phyloP scores from a whole-genome alignment of 345 rosid species.

The Stellera chamaejasme region DNA sequence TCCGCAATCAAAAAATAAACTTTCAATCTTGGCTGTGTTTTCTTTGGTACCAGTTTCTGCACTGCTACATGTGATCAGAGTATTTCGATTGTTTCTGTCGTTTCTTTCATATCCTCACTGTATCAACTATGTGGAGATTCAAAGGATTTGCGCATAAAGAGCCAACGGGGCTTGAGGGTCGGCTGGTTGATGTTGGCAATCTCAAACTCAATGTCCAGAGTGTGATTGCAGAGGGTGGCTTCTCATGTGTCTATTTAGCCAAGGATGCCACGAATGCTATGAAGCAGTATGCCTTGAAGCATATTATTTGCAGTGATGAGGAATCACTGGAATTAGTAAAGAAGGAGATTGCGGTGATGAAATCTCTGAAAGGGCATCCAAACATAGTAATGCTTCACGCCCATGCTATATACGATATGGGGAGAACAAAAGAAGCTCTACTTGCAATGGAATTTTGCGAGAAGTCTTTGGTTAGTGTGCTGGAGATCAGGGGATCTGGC shows the following conservation, averaged over 20 bases:
- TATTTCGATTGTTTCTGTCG: conserved; percentile 17
- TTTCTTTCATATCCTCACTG: conserved; percentile 11
- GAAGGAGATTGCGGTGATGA: conserved; percentile 84
- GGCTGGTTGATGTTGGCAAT: conserved; percentile 64
- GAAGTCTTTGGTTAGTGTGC: conserved; percentile 69
- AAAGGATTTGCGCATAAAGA: conserved; percentile 83
- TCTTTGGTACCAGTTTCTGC: not conserved
- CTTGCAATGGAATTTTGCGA: conserved; percentile 93
- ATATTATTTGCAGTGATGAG: conserved; percentile 84
- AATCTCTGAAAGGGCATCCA: conserved; percentile 83
- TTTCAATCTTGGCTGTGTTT: too few relatives aligned
- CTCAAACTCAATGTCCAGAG: conserved; percentile 66
- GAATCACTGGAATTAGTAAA: conserved; percentile 64
- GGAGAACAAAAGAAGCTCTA: conserved; percentile 89
- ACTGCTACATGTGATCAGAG: not conserved
- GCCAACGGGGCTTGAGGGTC: conserved; percentile 87
- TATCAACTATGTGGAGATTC: conserved; percentile 82
- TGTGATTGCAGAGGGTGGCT: conserved; percentile 92
- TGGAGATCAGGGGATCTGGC: conserved; percentile 79
- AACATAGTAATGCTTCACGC: conserved; percentile 65
- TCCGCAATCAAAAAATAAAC: too few relatives aligned
- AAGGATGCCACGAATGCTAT: conserved; percentile 58
- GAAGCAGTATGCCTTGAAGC: conserved; percentile 91
- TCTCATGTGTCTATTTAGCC: conserved; percentile 87
- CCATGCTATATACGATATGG: conserved; percentile 71